Percentiles rank a stretch among this genome's conserved stretches.
Conservation (phyloP, 106 monocot species). For the Alisma plantagoaquatica region DNA sequence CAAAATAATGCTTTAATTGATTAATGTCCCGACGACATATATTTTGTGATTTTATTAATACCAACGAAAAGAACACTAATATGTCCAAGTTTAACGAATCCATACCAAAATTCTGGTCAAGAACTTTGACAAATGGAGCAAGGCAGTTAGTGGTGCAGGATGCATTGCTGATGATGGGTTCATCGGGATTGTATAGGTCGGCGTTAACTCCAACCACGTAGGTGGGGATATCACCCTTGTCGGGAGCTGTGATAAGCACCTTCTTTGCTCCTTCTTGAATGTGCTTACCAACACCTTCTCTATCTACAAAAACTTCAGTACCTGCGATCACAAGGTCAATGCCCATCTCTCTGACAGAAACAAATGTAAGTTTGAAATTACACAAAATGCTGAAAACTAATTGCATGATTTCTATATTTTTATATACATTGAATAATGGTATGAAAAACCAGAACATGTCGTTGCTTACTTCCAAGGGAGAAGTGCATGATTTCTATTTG, state of each 20-base stretch:
- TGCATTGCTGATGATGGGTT: conserved; percentile 78
- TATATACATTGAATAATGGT: not conserved
- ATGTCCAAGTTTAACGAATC: too few relatives aligned
- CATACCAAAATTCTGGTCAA: conserved; percentile 12
- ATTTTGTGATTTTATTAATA: too few relatives aligned
- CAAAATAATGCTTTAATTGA: too few relatives aligned
- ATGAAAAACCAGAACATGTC: not conserved
- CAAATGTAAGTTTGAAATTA: not conserved
- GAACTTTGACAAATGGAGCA: conserved; percentile 75
- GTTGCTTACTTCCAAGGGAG: conserved; percentile 82
- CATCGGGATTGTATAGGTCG: conserved; percentile 38
- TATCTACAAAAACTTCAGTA: conserved; percentile 30
- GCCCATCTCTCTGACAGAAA: conserved; percentile 24
- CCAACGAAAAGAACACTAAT: too few relatives aligned
- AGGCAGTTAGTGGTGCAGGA: conserved; percentile 86
- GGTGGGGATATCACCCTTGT: conserved; percentile 78
- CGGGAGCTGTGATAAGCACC: conserved; percentile 47
- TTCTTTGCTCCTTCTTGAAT: conserved; percentile 32
- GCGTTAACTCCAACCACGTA: conserved; percentile 78
- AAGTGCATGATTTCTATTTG: conserved; percentile 53
- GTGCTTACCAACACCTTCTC: conserved; percentile 34
- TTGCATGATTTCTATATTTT: not conserved
- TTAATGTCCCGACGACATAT: too few relatives aligned
- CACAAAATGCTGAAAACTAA: not conserved
- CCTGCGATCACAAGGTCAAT: conserved; percentile 68